Conservation (phyloP, 2,329 filamentous ascomycete species). For the Chaetomium strumarium region DNA sequence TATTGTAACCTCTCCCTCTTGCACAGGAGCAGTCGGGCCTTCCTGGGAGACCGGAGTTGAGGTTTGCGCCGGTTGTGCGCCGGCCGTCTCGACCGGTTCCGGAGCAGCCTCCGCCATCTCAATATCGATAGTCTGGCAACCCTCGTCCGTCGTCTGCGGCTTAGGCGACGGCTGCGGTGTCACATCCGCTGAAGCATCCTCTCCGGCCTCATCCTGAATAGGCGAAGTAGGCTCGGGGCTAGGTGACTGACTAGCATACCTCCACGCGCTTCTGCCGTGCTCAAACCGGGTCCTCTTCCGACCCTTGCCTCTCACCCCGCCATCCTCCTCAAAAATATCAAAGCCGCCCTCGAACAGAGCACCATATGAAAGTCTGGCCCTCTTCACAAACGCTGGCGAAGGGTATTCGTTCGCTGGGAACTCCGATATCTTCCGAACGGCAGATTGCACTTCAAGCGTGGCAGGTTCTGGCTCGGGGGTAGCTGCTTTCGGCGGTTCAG, state of each 20-base stretch:
- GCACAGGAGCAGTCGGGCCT: neutral
- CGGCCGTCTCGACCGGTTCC: neutral
- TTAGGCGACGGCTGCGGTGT: conserved; percentile 17
- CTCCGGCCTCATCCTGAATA: conserved; percentile 18
- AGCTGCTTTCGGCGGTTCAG: conserved; percentile 18
- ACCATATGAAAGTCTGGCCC: conserved; percentile 63
- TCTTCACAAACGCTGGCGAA: conserved; percentile 76
- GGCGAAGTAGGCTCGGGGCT: conserved; percentile 55
- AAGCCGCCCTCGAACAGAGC: conserved; percentile 57
- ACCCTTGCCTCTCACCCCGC: conserved; percentile 51
- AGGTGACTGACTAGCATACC: conserved; percentile 63
- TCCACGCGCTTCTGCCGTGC: conserved; percentile 64
- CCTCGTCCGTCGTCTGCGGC: conserved; percentile 28
- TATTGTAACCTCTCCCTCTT: neutral
- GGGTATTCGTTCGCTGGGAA: conserved; percentile 52
- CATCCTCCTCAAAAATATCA: conserved; percentile 67
- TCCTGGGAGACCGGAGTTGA: neutral
- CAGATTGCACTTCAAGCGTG: conserved; percentile 1
- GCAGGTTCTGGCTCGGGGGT: conserved; percentile 17
- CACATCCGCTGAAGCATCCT: conserved; percentile 16
- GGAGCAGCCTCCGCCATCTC: conserved; percentile 7
- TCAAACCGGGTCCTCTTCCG: conserved; percentile 68
- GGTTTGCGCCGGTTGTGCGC: neutral
- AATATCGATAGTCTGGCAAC: conserved; percentile 27
- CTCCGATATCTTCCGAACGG: conserved; percentile 27